phyloP scores from a whole-genome alignment of 1,284 basidiomycete genomes.

The Heterobasidion irregulare region DNA sequence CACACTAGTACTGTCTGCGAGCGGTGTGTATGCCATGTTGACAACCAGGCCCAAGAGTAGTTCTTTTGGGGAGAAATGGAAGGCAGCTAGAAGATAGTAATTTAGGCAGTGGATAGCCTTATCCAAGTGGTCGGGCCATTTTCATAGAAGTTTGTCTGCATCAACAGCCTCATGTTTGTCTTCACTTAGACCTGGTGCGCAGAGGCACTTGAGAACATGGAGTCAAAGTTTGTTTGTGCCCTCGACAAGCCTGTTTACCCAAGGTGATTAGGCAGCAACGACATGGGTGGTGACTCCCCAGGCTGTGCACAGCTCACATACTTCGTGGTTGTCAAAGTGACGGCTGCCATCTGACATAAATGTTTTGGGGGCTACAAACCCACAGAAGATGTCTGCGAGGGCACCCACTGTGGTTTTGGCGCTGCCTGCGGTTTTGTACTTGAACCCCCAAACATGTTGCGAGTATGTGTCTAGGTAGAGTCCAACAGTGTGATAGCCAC shows the following conservation, averaged over 20 bases:
- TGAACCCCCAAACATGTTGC: conserved; percentile 19
- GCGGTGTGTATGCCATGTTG: conserved; percentile 16
- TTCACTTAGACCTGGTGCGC: conserved; percentile 22
- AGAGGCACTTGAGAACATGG: conserved; percentile 18
- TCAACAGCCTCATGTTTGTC: conserved; percentile 14
- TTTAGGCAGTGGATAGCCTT: conserved; percentile 21
- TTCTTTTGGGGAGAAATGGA: conserved; percentile 21
- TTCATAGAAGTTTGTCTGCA: conserved; percentile 6
- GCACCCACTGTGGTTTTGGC: conserved; percentile 17
- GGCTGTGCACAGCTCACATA: conserved; percentile 19
- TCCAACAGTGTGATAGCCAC: conserved; percentile 20
- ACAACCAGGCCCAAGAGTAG: conserved; percentile 18
- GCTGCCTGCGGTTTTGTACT: conserved; percentile 17
- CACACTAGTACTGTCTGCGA: neutral
- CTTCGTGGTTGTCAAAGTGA: conserved; percentile 27
- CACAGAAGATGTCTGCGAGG: conserved; percentile 16
- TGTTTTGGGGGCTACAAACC: conserved; percentile 17
- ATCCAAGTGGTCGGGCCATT: conserved; percentile 26
- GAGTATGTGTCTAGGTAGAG: conserved; percentile 20
- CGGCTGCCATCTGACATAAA: conserved; percentile 29
- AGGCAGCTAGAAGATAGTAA: conserved; percentile 12
- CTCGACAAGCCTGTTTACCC: conserved; percentile 29
- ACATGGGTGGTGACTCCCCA: conserved; percentile 15
- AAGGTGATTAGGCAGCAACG: conserved; percentile 28
- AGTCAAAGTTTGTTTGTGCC: conserved; percentile 24